These are phyloP conservation scores for Rhodotorula sp. DNA, from an alignment of 1,284 basidiomycete genomes.

Conservation along the genomic window DNA sequence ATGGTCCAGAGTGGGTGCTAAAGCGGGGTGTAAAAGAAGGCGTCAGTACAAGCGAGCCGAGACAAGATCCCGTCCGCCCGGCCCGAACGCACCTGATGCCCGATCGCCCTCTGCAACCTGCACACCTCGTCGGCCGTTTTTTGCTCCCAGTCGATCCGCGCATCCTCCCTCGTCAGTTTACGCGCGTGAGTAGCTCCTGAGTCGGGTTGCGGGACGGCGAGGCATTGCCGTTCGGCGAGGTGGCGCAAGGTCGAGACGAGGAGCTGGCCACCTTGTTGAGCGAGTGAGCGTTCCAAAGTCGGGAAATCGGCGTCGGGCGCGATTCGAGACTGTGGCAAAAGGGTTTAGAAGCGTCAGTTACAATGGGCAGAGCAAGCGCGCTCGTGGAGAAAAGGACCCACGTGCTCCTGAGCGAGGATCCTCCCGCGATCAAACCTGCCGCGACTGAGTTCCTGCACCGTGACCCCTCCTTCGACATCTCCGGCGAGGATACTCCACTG, in stretches of 20 bases:
- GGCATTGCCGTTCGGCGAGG: slow-evolving; percentile 60
- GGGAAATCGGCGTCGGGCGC: slow-evolving; percentile 58
- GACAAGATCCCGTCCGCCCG: too few relatives aligned
- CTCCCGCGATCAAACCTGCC: slow-evolving; percentile 52
- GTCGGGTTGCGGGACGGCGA: slow-evolving; percentile 55
- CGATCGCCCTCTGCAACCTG: slow-evolving; percentile 64
- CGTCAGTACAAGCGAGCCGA: neutral
- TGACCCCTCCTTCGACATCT: slow-evolving; percentile 58
- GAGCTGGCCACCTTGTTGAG: slow-evolving; percentile 63
- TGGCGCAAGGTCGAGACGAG: slow-evolving; percentile 68
- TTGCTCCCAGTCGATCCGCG: slow-evolving; percentile 59
- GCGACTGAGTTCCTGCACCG: slow-evolving; percentile 55
- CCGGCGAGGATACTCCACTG: slow-evolving; percentile 72
- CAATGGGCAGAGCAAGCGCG: slow-evolving; percentile 7
- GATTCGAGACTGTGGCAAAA: slow-evolving; percentile 52
- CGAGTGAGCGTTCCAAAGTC: slow-evolving; percentile 62
- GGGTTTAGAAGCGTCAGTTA: too few relatives aligned
- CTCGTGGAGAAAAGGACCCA: slow-evolving; percentile 44
- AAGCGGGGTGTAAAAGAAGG: neutral
- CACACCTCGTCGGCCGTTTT: slow-evolving; percentile 62
- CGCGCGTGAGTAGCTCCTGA: slow-evolving; percentile 59
- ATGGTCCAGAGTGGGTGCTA: slow-evolving; percentile 49
- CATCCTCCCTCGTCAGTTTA: slow-evolving; percentile 60
- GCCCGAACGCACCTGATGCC: slow-evolving; percentile 63
- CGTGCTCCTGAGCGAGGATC: slow-evolving; percentile 46